Evolutionary conservation across 2,329 filamentous ascomycete genomes (phyloP).

Genomic region (Aureobasidium zeae): DNA sequence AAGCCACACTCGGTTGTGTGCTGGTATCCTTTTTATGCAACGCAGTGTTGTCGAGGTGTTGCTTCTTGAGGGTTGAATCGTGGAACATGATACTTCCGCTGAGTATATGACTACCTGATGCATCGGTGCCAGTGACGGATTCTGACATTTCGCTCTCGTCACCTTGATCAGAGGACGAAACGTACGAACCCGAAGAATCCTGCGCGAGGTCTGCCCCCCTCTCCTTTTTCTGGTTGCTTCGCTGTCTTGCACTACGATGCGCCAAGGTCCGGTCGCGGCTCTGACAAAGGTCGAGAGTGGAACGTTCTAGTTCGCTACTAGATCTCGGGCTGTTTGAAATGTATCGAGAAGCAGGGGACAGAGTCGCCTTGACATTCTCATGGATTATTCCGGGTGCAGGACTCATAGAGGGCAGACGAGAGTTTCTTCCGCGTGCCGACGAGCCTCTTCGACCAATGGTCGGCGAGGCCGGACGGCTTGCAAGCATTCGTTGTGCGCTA

Average conservation of each 20-base stretch:
- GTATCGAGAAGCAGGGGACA: constrained; percentile 33
- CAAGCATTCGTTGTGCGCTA: constrained; percentile 25
- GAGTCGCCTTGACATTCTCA: constrained; percentile 36
- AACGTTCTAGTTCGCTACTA: constrained; percentile 36
- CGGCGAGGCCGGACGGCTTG: constrained; percentile 2
- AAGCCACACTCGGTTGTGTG: not conserved
- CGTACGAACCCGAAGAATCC: constrained; percentile 64
- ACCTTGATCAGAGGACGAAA: constrained; percentile 25
- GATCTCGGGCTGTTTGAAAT: constrained; percentile 31
- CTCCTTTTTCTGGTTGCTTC: not conserved
- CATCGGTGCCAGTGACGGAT: constrained; percentile 60
- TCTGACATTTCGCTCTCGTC: constrained; percentile 26
- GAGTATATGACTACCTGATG: constrained; percentile 85
- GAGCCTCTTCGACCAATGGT: constrained; percentile 1
- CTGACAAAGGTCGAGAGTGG: constrained; percentile 30
- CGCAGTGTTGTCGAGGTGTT: constrained; percentile 15
- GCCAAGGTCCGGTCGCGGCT: constrained; percentile 25
- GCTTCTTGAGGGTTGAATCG: constrained; percentile 54
- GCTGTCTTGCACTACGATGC: not conserved
- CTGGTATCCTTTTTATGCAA: not conserved
- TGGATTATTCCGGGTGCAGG: constrained; percentile 17
- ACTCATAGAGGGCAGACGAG: constrained; percentile 13
- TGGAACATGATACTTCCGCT: constrained; percentile 81
- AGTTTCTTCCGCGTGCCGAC: constrained; percentile 7
- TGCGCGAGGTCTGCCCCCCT: constrained; percentile 31